Evolutionary conservation across 2,329 filamentous ascomycete species (phyloP).

Genomic region (Daldinia eschscholtzii): DNA sequence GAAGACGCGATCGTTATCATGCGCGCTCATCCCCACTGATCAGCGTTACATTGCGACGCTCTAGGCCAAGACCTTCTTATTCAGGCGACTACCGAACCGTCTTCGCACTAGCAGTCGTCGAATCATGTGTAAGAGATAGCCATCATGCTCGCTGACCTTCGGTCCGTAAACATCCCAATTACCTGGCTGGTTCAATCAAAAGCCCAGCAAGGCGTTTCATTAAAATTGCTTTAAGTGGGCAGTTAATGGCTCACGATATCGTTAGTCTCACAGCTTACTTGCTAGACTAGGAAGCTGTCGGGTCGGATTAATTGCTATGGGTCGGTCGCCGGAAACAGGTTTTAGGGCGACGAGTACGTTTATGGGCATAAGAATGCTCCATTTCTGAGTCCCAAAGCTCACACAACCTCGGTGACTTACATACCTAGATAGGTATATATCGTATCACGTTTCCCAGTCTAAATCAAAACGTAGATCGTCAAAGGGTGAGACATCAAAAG

Average conservation of each 20-base stretch:
- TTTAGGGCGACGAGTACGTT: neutral
- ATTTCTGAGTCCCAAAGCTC: neutral
- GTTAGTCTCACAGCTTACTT: slow-evolving; percentile 22
- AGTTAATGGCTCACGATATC: slow-evolving; percentile 10
- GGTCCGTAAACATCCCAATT: slow-evolving; percentile 20
- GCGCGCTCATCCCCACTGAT: slow-evolving; percentile 29
- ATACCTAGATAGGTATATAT: neutral
- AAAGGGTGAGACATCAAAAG: neutral
- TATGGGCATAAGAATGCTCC: neutral
- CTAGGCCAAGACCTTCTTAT: slow-evolving; percentile 30
- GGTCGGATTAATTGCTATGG: slow-evolving; percentile 1
- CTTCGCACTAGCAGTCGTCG: slow-evolving; percentile 24
- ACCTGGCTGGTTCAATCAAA: slow-evolving; percentile 27
- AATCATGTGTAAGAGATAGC: slow-evolving; percentile 28
- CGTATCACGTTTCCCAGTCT: neutral
- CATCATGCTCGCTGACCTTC: slow-evolving; percentile 7
- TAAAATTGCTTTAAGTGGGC: slow-evolving; percentile 20
- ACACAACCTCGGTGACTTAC: neutral
- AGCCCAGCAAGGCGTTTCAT: slow-evolving; percentile 15
- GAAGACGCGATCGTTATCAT: slow-evolving; percentile 27
- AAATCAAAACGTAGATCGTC: neutral
- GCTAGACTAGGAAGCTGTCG: slow-evolving; percentile 24
- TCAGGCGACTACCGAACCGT: slow-evolving; percentile 26
- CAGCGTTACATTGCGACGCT: slow-evolving; percentile 21
- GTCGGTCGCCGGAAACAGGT: slow-evolving; percentile 16